Evolutionary conservation across 2,329 filamentous ascomycete species (phyloP), one percentile per base, ranked within the genome.

Genomic region (Calonectria hongkongensis): DNA sequence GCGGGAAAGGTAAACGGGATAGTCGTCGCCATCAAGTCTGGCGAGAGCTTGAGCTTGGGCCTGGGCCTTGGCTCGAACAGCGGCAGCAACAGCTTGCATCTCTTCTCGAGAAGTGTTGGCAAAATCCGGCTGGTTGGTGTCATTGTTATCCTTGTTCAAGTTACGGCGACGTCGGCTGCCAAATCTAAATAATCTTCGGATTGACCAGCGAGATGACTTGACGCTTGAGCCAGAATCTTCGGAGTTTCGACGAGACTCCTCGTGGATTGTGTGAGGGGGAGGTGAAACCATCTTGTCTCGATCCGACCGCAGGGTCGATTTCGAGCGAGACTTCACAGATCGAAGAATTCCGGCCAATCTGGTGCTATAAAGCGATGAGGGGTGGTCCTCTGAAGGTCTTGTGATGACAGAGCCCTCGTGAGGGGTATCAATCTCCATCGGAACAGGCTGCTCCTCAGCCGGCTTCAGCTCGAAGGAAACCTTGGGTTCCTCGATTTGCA

Each of bases 81-180:
- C 76, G 36, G 77, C 77, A 13, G 79, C 78, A 9, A 78, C 82
- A 15, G 83, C 84, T 60, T 87, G 85, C 88, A 98, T 96, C 18
- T 96, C 97, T 80, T 98, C 96, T 75, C 95, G 91, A 1, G 96
- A 98, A 0, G 95, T 94, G 80, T 98, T 98, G 5, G 95, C 95
- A 81, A 98, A 97, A n/a, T 96, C 95, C 0, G 94, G 94, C 86
- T 81, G 83, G 91, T 84, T 85, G 8, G 33, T 12, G 89, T 87
- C 83, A 16, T 68, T 45, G 33, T 65, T 45, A 15, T 58, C 39
- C 3, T 56, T 56, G 18, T 60, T 85, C 5, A 47, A 48, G 33
- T 68, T 54, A 15, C 65, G 70, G n/a, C 64, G 70, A 4, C 87
- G 88, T 87, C 90, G 87, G 85, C 87, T 88, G 33, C 90, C 90